Base-by-base conservation (phyloP, 495 filamentous ascomycete genomes). In the Evansstolkia leycettana region DNA sequence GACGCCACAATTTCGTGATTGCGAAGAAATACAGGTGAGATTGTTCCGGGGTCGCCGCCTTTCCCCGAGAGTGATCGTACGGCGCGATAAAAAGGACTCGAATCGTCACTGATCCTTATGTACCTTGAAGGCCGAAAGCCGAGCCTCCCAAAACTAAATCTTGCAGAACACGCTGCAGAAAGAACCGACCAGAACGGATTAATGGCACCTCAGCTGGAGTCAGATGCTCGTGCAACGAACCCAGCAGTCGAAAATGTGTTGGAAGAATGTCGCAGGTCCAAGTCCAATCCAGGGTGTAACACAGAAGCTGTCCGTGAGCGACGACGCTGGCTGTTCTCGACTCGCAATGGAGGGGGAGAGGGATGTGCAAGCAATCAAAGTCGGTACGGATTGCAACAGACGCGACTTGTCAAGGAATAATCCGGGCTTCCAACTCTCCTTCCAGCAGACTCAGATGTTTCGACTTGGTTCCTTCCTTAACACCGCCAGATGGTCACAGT, bases 41-140 rank as follows among this genome's bases (percentile, higher is more conserved):
- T 33, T 54, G 54, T 57, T 63, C 57, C 61, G 63, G 62, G 63
- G 63, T 64, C 61, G 63, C 63, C 63, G 63, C 64, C 54, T 64
- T n/a, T 55, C 59, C 61, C 61, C 61, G 60, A 64, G 53, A 56
- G 61, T 65, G 58, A 50, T 65, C 63, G 63, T 62, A 61, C 63
- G 63, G 63, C 63, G 63, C 54, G 52, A 60, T 52, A 36, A 17
- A 35, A 29, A 29, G 4, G 45, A 38, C 42, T 40, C 25, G 28
- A 38, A 37, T 52, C 43, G 50, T 48, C 39, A 31, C 49, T 41
- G 31, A 44, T 48, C 48, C 37, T 26, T 26, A 34, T 9, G 20
- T 23, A 4, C 20, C 20, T 5, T 5, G 20, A 23, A 23, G 20
- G 20, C 20, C 5, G 9, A 23, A 9, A n/a, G n/a, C n/a, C n/a